Percentiles rank a stretch among this genome's conserved stretches.
Evolutionary conservation across 495 filamentous ascomycete species (phyloP).

Genomic region (Aspergillus egyptiacus): DNA sequence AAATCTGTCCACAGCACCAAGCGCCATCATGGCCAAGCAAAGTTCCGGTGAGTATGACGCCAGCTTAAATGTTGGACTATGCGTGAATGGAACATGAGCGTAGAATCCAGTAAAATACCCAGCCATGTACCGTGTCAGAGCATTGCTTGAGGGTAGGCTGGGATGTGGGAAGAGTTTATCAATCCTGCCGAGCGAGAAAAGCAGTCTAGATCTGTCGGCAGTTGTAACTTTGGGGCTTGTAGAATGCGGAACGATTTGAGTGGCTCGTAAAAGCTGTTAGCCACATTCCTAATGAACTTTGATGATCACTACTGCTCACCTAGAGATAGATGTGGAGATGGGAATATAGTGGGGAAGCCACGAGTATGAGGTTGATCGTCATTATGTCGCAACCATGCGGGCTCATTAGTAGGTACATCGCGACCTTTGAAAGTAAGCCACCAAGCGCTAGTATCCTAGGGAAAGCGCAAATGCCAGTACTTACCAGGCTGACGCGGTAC

Average conservation of each 20-base stretch:
- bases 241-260: constrained; percentile 3
- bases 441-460: neutral
- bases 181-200: neutral
- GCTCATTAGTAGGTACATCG: neutral
- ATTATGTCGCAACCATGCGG: neutral
- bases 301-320: neutral
- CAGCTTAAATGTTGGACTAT: constrained; percentile 4
- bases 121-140: constrained; percentile 5
- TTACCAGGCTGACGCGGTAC: neutral
- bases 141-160: neutral
- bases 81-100: neutral
- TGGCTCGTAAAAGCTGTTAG: neutral
- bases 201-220: constrained; percentile 1
- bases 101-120: constrained; percentile 9
- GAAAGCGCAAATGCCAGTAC: neutral
- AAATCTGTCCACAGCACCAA: constrained; percentile 4
- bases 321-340: neutral
- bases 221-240: neutral
- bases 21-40: constrained; percentile 4
- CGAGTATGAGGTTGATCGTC: neutral
- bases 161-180: neutral
- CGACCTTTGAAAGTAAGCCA: neutral
- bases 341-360: neutral
- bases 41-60: constrained; percentile 3
- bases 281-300: neutral